These are phyloP conservation scores for Pulicaria dysenterica DNA, from an alignment of 129 eudicot genomes.

Conservation along the genomic window DNA sequence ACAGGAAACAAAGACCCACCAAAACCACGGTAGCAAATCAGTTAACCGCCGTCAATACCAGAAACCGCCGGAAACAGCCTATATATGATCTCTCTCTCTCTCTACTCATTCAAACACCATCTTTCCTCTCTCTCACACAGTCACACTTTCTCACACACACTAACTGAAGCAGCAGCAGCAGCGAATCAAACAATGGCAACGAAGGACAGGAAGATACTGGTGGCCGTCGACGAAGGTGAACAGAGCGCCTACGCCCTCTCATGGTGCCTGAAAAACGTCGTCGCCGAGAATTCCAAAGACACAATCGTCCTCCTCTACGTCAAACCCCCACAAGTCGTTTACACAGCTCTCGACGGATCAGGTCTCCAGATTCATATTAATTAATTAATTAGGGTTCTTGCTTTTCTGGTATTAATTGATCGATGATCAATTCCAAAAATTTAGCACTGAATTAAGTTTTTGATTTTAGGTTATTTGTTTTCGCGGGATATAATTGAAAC, in stretches of 20 bases:
- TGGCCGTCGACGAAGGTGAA: conserved; percentile 73
- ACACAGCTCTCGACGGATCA: conserved; percentile 62
- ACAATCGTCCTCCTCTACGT: conserved; percentile 63
- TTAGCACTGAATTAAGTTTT: background rate
- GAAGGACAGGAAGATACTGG: conserved; percentile 60
- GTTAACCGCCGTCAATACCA: conserved; percentile 25
- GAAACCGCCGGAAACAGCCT: conserved; percentile 35
- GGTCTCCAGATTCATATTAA: conserved; percentile 30
- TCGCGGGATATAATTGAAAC: conserved; percentile 44
- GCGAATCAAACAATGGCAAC: conserved; percentile 6
- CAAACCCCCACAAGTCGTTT: conserved; percentile 50
- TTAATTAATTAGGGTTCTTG: no score
- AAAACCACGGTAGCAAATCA: conserved; percentile 24
- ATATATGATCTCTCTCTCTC: conserved; percentile 3
- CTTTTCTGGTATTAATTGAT: no score
- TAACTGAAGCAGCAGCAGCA: background rate
- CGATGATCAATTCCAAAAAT: no score
- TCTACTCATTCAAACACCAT: background rate
- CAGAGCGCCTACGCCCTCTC: conserved; percentile 78
- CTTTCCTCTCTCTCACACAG: no score
- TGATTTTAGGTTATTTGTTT: conserved; percentile 41
- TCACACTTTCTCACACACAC: conserved; percentile 8
- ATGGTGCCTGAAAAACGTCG: conserved; percentile 67
- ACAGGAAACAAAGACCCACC: background rate
- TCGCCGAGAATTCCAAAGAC: conserved; percentile 37